Conservation (phyloP, 2,329 filamentous ascomycete genomes). For the Arthrobotrys musiformis region DNA sequence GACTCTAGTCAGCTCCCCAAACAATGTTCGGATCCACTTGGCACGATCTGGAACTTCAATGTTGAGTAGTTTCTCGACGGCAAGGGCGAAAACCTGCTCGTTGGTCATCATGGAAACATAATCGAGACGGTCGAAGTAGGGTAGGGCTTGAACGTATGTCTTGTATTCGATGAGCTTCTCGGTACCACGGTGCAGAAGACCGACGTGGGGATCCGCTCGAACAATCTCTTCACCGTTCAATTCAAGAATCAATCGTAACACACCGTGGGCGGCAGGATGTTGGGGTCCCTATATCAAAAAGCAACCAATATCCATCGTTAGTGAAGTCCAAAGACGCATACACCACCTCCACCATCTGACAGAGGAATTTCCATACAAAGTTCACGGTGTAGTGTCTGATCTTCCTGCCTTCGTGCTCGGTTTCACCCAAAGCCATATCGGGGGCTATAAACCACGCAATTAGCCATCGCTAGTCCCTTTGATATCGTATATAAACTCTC, state of each 20-base stretch:
- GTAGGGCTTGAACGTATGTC: conserved; percentile 96
- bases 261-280: conserved; percentile 97
- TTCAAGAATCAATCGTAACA: conserved; percentile 96
- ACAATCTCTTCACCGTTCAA: conserved; percentile 98
- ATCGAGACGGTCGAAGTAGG: conserved; percentile 98
- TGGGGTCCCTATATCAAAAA: conserved; percentile 74
- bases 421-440: conserved; percentile 61
- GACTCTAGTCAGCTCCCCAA: conserved; percentile 91
- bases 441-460: conserved; percentile 62
- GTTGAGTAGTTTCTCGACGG: conserved; percentile 97
- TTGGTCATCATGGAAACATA: conserved; percentile 99
- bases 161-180: conserved; percentile 99
- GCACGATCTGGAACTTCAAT: conserved; percentile 93
- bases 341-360: not conserved
- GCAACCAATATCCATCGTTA: not conserved
- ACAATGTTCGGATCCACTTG: conserved; percentile 96
- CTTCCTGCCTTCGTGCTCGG: conserved; percentile 74
- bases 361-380: conserved; percentile 67
- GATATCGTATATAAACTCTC: conserved; percentile 61
- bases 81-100: conserved; percentile 95
- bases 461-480: conserved; percentile 62
- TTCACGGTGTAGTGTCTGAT: conserved; percentile 99
- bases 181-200: conserved; percentile 92
- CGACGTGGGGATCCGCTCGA: conserved; percentile 95
- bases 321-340: not conserved